phyloP scores from a whole-genome alignment of 2,329 filamentous ascomycete species.

The Botrytis galanthina region DNA sequence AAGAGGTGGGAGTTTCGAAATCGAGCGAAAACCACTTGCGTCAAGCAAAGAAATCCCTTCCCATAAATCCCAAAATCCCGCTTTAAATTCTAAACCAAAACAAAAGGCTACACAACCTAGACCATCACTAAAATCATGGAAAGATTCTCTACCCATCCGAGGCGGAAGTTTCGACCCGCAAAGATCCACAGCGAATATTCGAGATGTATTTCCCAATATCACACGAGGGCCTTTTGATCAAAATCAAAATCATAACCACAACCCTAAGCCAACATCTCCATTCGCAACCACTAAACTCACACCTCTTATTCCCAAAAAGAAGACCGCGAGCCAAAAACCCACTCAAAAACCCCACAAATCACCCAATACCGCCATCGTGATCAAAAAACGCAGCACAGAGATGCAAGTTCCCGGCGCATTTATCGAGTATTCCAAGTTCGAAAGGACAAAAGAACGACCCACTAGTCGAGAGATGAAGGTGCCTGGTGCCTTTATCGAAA shows the following conservation, averaged over 20 bases:
- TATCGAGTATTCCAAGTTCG: not conserved
- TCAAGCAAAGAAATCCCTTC: not conserved
- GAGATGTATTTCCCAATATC: conserved; percentile 7
- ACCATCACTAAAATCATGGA: conserved; percentile 3
- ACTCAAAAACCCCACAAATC: not conserved
- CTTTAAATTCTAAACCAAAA: not conserved
- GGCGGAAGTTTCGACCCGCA: not conserved
- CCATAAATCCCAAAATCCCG: not conserved
- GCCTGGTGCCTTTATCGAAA: conserved; percentile 26
- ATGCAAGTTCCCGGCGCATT: conserved; percentile 13
- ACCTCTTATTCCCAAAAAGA: not conserved
- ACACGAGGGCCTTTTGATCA: not conserved
- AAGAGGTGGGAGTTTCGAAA: not conserved
- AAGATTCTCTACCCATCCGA: not conserved
- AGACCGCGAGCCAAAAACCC: too few relatives aligned
- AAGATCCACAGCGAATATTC: not conserved
- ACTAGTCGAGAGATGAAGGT: conserved; percentile 24
- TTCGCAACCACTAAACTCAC: not conserved
- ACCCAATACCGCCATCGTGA: not conserved
- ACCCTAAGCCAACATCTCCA: not conserved
- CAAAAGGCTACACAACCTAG: not conserved
- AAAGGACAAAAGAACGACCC: not conserved
- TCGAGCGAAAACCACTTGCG: not conserved
- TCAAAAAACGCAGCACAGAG: conserved; percentile 17
- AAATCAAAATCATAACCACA: not conserved